Evolutionary conservation across 208 protist species (phyloP), one percentile per base, ranked within the genome.

Genomic region (Trypanosoma rangeli): DNA sequence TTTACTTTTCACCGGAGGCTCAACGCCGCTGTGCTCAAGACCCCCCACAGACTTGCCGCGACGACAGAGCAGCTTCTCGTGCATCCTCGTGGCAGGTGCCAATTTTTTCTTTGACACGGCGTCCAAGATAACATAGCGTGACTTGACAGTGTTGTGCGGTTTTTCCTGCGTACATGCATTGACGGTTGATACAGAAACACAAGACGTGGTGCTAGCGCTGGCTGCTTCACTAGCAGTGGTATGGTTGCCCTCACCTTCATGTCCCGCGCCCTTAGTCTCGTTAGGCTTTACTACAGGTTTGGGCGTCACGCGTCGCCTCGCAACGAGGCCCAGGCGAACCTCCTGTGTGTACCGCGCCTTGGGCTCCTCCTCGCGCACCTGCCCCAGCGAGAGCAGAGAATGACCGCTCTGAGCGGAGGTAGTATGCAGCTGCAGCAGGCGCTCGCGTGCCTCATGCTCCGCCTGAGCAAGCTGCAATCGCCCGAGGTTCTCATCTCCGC

Each of bases 401-500:
- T 49, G 22, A 5, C 54, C 52, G 18, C 31, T 55, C 28, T 50
- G 33, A 54, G 28, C 8, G 1, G 46, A 53, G 31, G 64, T 65
- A n/a, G 37, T 20, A 50, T 49, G 48, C 33, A 60, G 22, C 31
- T 66, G 52, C 16, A 54, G 9, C 26, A 73, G 42, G 31, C 44
- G 33, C 5, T 68, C 64, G 9, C 76, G 54, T 44, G 56, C 49
- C 5, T 72, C 80, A 70, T 89, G 86, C 74, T 94, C 88, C 55
- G 82, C 73, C 68, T 94, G 82, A 26, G 54, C 33, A 39, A 94
- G 55, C n/a, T 85, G 59, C 39, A 94, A 72, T 1, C 88, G 83
- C 61, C 84, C 75, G 69, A 80, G 86, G 79, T 94, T 92, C 64
- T 94, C 89, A 56, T 92, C 89, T 70, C 85, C 82, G 24, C 80